Conservation (phyloP, 164 flowering plant species). For the Cinnamomum micranthum region DNA sequence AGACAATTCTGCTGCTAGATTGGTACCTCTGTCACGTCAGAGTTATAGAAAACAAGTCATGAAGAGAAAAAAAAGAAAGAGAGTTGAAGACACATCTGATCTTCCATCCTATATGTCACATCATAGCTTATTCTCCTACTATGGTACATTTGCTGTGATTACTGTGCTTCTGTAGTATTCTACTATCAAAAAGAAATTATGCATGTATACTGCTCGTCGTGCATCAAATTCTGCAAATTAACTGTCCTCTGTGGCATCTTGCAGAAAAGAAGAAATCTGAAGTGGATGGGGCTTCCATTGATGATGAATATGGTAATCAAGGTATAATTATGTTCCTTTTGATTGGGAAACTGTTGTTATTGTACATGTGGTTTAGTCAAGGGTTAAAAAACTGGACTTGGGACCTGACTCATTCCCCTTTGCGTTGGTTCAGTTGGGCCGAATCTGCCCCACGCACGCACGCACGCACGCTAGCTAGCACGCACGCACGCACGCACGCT, state of each 20-base stretch:
- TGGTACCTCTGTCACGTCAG: conserved; percentile 45
- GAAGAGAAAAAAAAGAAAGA: conserved; percentile 75
- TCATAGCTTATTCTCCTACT: conserved; percentile 74
- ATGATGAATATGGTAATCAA: conserved; percentile 48
- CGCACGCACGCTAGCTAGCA: too few species aligned
- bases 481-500: too few species aligned
- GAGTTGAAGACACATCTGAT: conserved; percentile 59
- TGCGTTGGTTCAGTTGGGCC: too few species aligned
- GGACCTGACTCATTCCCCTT: too few species aligned
- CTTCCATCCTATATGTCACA: conserved; percentile 51
- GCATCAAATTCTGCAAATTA: neutral
- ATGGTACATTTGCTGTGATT: conserved; percentile 41
- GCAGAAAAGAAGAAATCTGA: conserved; percentile 71
- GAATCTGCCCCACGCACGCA: too few species aligned
- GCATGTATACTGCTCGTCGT: neutral
- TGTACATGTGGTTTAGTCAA: too few species aligned
- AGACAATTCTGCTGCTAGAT: conserved; percentile 51
- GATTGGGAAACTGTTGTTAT: too few species aligned
- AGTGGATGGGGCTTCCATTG: conserved; percentile 44
- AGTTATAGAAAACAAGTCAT: conserved; percentile 29
- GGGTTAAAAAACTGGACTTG: too few species aligned
- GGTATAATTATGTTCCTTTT: conserved; percentile 2
- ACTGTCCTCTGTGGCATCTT: conserved; percentile 17
- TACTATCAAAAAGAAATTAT: neutral
- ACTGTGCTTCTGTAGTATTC: neutral